These are phyloP conservation scores for Rosa chinensis DNA, from an alignment of 306 rosid genomes.

Conservation along the genomic window DNA sequence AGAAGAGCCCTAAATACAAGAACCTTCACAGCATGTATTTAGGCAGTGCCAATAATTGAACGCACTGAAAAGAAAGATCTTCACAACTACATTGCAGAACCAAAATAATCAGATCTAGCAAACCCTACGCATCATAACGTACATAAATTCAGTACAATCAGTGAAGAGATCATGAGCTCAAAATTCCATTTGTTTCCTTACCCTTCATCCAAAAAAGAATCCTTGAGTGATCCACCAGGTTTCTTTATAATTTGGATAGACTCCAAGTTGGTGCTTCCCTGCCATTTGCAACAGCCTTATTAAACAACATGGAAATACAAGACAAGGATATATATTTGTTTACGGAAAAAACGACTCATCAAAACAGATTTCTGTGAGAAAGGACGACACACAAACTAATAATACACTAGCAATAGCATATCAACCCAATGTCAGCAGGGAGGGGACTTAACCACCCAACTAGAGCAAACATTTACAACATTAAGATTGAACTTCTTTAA, in stretches of 20 bases:
- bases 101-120: not conserved
- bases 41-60: conserved; percentile 1
- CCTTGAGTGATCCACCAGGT: conserved; percentile 89
- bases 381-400: not conserved
- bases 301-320: not conserved
- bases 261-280: conserved; percentile 98
- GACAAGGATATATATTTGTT: not conserved
- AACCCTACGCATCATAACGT: not conserved
- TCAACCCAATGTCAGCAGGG: not conserved
- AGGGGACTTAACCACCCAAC: not conserved
- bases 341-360: not conserved
- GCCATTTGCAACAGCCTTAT: conserved; percentile 33
- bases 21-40: not conserved
- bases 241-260: conserved; percentile 92
- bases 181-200: conserved; percentile 27
- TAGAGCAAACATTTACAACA: not conserved
- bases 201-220: conserved; percentile 98
- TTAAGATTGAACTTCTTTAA: not conserved
- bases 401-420: not conserved
- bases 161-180: not conserved
- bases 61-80: not conserved
- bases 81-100: not conserved
- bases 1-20: not conserved
- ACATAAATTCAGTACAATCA: not conserved
- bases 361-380: not conserved